Evolutionary conservation across 495 filamentous ascomycete species (phyloP).

Genomic region (Aspergillus coremiiformis): DNA sequence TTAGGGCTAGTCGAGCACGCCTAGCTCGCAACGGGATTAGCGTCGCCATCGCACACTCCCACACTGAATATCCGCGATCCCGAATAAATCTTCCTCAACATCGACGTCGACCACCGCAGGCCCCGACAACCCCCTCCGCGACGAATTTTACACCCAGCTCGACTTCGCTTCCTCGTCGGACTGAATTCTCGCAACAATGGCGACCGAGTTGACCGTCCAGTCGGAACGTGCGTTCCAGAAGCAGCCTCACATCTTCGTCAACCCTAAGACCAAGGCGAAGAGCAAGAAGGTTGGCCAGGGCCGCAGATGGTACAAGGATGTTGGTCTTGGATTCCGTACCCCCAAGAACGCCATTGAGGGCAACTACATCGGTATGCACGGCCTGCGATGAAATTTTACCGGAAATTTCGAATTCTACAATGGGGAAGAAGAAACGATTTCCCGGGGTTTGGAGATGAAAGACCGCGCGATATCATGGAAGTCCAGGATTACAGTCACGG

Average conservation of each 20-base stretch:
- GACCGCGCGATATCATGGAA: neutral
- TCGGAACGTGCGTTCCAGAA: constrained; percentile 98
- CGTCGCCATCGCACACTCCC: constrained; percentile 32
- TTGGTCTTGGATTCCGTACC: constrained; percentile 96
- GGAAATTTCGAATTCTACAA: constrained; percentile 15
- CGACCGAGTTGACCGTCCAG: constrained; percentile 96
- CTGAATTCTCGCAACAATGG: constrained; percentile 71
- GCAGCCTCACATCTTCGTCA: constrained; percentile 99
- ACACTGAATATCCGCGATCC: constrained; percentile 31
- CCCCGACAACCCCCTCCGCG: constrained; percentile 26
- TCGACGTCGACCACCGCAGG: constrained; percentile 36
- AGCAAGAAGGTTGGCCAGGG: constrained; percentile 77
- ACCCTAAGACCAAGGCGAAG: constrained; percentile 84
- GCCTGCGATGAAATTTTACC: constrained; percentile 24
- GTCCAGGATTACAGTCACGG: neutral
- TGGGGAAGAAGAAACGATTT: constrained; percentile 2
- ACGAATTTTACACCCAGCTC: constrained; percentile 30
- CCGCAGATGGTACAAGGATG: constrained; percentile 99
- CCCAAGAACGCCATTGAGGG: constrained; percentile 97
- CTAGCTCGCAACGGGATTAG: constrained; percentile 31
- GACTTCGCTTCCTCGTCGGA: constrained; percentile 38
- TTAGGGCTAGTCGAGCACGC: constrained; percentile 38
- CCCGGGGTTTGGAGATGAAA: constrained; percentile 24
- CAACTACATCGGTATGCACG: constrained; percentile 89
- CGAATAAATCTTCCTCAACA: constrained; percentile 38